These are phyloP conservation scores for Trichoderma arundinaceum DNA, from an alignment of 2,329 filamentous ascomycete genomes.

Conservation along the genomic window DNA sequence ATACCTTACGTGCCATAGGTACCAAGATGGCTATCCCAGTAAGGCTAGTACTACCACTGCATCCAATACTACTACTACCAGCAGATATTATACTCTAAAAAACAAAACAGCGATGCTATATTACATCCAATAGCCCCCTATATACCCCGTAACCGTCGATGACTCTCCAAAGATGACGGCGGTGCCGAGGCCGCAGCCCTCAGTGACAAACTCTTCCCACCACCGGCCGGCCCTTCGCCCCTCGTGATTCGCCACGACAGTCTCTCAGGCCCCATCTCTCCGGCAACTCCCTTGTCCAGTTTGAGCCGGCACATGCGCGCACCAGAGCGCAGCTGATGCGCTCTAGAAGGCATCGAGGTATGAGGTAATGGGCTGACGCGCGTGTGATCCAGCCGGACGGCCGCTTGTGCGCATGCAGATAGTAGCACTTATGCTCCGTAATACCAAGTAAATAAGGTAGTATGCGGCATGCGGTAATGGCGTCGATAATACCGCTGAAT, in stretches of 20 bases:
- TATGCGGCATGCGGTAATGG: too few relatives aligned
- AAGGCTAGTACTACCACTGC: too few relatives aligned
- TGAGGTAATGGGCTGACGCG: slow-evolving; percentile 3
- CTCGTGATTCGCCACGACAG: neutral
- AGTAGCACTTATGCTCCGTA: neutral
- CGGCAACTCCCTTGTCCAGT: neutral
- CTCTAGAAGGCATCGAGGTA: neutral
- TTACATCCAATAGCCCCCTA: too few relatives aligned
- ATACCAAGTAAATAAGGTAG: too few relatives aligned
- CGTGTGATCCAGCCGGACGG: slow-evolving; percentile 8
- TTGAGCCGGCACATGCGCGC: slow-evolving; percentile 25
- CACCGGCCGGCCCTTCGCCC: neutral
- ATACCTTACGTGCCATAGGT: too few relatives aligned
- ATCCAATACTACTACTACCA: too few relatives aligned
- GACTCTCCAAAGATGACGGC: neutral
- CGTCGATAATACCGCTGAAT: too few relatives aligned
- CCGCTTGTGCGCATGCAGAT: neutral
- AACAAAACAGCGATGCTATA: too few relatives aligned
- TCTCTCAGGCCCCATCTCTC: neutral
- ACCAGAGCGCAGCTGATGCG: slow-evolving; percentile 14
- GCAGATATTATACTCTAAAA: too few relatives aligned
- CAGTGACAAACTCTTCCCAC: slow-evolving; percentile 16
- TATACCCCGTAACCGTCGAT: neutral
- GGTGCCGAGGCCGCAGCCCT: slow-evolving; percentile 16
- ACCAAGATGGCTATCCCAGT: too few relatives aligned